Conservation (phyloP, 2,329 filamentous ascomycete species). For the Pseudopithomyces chartarum region DNA sequence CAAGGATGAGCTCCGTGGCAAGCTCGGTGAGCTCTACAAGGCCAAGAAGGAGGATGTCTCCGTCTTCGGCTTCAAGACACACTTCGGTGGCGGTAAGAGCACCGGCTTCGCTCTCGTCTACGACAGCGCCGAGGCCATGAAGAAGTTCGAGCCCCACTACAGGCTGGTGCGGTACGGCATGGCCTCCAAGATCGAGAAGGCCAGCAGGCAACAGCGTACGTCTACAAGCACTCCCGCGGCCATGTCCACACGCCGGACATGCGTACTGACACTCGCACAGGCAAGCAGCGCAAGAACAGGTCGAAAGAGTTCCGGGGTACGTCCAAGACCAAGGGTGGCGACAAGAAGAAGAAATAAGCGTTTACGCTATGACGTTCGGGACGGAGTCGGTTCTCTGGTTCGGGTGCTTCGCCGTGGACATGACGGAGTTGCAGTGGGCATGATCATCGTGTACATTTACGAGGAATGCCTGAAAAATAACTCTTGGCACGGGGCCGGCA, state of each 20-base stretch:
- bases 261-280: constrained; percentile 58
- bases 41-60: constrained; percentile 95
- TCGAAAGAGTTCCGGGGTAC: constrained; percentile 98
- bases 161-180: constrained; percentile 92
- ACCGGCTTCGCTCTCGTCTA: constrained; percentile 99
- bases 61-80: constrained; percentile 97
- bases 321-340: constrained; percentile 95
- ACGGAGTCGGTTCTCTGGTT: constrained; percentile 40
- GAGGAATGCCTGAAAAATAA: constrained; percentile 44
- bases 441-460: constrained; percentile 45
- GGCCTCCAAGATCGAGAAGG: constrained; percentile 94
- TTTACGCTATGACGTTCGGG: constrained; percentile 33
- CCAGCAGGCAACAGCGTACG: constrained; percentile 98
- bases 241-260: constrained; percentile 19
- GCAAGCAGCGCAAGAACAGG: constrained; percentile 99
- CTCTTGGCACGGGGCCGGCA: constrained; percentile 40
- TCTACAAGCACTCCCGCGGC: constrained; percentile 43
- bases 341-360: constrained; percentile 73
- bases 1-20: constrained; percentile 97
- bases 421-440: constrained; percentile 41
- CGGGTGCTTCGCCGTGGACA: constrained; percentile 39
- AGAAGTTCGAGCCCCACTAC: constrained; percentile 99
- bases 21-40: constrained; percentile 97
- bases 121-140: constrained; percentile 96
- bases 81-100: constrained; percentile 99